phyloP scores from a whole-genome alignment of 192 early-diverging fungal genomes.

The Podila epigama region DNA sequence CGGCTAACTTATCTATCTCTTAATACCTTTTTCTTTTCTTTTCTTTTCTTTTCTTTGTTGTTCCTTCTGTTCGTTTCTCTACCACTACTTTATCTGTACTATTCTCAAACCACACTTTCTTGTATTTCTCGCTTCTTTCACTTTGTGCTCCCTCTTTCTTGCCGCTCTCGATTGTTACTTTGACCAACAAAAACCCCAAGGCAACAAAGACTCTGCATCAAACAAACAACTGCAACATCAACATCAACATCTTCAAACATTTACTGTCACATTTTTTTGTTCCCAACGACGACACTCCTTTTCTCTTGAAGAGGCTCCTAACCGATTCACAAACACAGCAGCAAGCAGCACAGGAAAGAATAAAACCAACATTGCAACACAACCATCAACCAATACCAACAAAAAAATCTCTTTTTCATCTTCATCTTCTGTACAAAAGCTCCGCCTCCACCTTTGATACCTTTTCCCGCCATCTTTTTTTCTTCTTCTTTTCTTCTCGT shows the following conservation, averaged over 20 bases:
- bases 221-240: neutral
- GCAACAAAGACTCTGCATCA: too few species aligned
- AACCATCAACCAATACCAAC: neutral
- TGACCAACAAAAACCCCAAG: too few species aligned
- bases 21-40: neutral
- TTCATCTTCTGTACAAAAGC: slow-evolving; percentile 2
- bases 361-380: too few species aligned
- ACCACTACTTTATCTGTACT: neutral
- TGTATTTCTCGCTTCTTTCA: neutral
- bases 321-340: too few species aligned
- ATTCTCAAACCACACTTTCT: neutral
- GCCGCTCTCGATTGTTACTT: too few species aligned
- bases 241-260: neutral
- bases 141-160: neutral
- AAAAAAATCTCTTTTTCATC: too few species aligned
- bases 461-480: neutral
- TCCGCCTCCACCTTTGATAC: neutral
- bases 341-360: too few species aligned
- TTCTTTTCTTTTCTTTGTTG: neutral
- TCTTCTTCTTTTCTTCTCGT: neutral
- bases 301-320: slow-evolving; percentile 24
- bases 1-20: neutral
- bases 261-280: too few species aligned
- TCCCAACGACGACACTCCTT: neutral
- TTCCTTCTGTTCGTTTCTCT: neutral